Evolutionary conservation across 331 rosid species (phyloP).

Genomic region (Cydonia oblonga): DNA sequence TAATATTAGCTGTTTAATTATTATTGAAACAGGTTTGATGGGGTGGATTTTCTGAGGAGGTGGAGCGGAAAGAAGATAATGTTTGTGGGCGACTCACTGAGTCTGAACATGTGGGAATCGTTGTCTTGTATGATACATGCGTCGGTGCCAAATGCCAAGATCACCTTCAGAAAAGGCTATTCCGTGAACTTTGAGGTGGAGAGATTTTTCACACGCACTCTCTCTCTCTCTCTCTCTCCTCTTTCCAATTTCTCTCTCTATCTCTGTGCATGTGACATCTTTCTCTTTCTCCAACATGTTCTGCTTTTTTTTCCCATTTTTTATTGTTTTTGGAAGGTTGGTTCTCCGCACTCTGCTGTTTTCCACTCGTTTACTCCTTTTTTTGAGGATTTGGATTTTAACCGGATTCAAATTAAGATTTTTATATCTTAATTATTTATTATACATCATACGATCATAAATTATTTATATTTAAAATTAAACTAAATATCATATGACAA

Average conservation of each 20-base stretch:
- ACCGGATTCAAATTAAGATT: no score
- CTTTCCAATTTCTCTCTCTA: no score
- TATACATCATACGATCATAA: fast-evolving
- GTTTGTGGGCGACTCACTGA: constrained; percentile 98
- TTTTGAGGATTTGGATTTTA: no score
- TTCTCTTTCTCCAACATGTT: not conserved
- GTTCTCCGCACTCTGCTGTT: not conserved
- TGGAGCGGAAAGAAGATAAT: constrained; percentile 90
- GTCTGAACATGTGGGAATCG: constrained; percentile 95
- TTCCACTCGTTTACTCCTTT: not conserved
- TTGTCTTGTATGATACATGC: constrained; percentile 71
- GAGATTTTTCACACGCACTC: not conserved
- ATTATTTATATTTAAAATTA: no score
- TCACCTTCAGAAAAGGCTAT: constrained; percentile 41
- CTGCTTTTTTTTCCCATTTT: not conserved
- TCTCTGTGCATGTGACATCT: not conserved
- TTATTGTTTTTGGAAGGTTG: not conserved
- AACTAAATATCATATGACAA: no score
- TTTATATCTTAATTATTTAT: fast-evolving
- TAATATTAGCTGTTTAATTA: not conserved
- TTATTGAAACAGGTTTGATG: constrained; percentile 44
- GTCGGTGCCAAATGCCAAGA: constrained; percentile 65
- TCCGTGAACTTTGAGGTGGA: constrained; percentile 65
- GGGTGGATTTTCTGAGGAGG: constrained; percentile 44
- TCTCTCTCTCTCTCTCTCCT: not conserved